Conservation (phyloP, 805 yeast species). For the Cyberlindnera misumaiensis region DNA sequence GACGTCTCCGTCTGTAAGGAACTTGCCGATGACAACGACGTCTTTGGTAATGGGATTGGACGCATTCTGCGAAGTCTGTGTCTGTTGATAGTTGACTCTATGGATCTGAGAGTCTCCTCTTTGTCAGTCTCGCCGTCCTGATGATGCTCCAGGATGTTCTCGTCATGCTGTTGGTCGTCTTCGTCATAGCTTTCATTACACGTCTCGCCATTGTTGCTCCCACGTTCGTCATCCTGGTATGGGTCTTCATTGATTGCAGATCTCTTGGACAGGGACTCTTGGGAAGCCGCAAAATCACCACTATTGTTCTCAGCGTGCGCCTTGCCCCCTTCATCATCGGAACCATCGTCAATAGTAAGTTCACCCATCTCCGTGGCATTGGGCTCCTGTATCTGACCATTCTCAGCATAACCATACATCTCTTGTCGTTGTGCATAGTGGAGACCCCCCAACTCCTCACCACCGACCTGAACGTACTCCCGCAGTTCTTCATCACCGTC, state of each 20-base stretch:
- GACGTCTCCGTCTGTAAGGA: constrained; percentile 1
- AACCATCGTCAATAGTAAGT: background rate
- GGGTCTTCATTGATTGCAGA: background rate
- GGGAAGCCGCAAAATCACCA: background rate
- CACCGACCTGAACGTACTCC: background rate
- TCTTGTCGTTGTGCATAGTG: background rate
- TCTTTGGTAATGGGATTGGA: constrained; percentile 1
- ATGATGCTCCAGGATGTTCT: too few species aligned
- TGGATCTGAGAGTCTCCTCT: background rate
- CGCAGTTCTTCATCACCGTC: constrained; percentile 11
- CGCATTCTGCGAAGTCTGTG: constrained; percentile 1
- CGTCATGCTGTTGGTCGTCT: constrained; percentile 1
- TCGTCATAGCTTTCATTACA: constrained; percentile 1
- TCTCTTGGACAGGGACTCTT: background rate
- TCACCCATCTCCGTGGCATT: background rate
- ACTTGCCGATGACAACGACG: background rate
- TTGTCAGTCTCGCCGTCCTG: background rate
- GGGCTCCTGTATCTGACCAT: background rate
- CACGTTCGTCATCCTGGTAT: background rate
- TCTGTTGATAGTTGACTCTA: constrained; percentile 1
- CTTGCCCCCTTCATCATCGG: constrained; percentile 1
- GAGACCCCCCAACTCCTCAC: background rate
- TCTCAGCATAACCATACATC: background rate
- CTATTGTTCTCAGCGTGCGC: background rate
- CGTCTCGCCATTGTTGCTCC: background rate